Conservation (phyloP, 2,329 filamentous ascomycete species). For the Pseudogymnoascus sp. region DNA sequence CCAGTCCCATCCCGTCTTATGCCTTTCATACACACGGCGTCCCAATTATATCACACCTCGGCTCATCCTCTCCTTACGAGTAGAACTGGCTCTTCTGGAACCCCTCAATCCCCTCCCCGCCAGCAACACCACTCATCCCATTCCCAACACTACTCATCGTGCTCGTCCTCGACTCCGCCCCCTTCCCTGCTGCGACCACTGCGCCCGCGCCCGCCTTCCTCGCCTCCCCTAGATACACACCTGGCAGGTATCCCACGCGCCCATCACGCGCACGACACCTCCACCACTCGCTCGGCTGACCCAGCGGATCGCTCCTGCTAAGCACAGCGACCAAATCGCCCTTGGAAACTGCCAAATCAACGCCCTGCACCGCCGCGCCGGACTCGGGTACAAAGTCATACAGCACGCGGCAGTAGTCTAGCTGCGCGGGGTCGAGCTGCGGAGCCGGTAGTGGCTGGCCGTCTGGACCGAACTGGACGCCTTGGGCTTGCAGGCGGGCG, state of each 20-base stretch:
- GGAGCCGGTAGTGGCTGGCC: slow-evolving; percentile 36
- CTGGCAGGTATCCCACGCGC: slow-evolving; percentile 82
- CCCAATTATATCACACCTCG: neutral
- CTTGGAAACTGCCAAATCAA: slow-evolving; percentile 88
- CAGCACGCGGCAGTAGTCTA: slow-evolving; percentile 91
- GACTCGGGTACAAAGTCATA: slow-evolving; percentile 88
- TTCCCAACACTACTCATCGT: slow-evolving; percentile 21
- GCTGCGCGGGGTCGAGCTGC: slow-evolving; percentile 73
- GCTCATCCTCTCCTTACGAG: slow-evolving; percentile 32
- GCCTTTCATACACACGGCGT: neutral
- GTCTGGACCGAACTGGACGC: slow-evolving; percentile 43
- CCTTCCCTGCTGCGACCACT: slow-evolving; percentile 24
- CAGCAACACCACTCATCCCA: slow-evolving; percentile 35
- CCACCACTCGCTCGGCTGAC: slow-evolving; percentile 95
- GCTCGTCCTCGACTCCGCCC: slow-evolving; percentile 38
- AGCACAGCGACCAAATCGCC: slow-evolving; percentile 92
- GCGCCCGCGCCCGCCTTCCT: slow-evolving; percentile 40
- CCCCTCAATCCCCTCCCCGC: slow-evolving; percentile 58
- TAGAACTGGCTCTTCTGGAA: slow-evolving; percentile 65
- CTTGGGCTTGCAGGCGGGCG: slow-evolving; percentile 44
- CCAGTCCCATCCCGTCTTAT: neutral
- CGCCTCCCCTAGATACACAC: slow-evolving; percentile 77
- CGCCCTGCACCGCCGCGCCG: slow-evolving; percentile 52
- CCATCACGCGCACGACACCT: slow-evolving; percentile 84
- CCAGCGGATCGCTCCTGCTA: slow-evolving; percentile 83